A percentile compares a stretch with the other conserved stretches of the same genome.
Conservation (phyloP, 2,329 filamentous ascomycete genomes). For the Chaetomiaceae sp. region DNA sequence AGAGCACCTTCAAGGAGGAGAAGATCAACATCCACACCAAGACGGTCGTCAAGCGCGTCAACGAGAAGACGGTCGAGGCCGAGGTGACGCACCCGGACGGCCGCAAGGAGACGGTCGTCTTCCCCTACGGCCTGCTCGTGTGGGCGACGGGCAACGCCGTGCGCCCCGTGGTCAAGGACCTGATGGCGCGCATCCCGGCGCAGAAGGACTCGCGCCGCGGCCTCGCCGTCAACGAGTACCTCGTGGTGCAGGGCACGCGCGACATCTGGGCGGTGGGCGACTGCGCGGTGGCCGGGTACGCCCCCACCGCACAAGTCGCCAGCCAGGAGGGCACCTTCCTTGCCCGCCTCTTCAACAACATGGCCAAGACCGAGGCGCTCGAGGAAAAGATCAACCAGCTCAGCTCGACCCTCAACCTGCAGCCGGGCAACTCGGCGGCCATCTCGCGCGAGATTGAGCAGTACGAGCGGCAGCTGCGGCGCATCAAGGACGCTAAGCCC, state of each 20-base stretch:
- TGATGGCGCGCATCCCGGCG: conserved; percentile 86
- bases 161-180: conserved; percentile 81
- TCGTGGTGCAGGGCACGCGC: conserved; percentile 93
- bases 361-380: conserved; percentile 87
- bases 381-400: conserved; percentile 71
- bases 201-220: conserved; percentile 94
- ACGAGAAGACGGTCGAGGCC: conserved; percentile 86
- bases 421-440: conserved; percentile 63
- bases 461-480: conserved; percentile 78
- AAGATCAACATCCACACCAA: conserved; percentile 96
- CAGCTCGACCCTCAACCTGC: conserved; percentile 55
- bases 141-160: conserved; percentile 98
- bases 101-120: conserved; percentile 71
- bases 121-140: conserved; percentile 92
- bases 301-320: conserved; percentile 94
- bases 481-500: conserved; percentile 91
- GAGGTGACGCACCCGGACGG: conserved; percentile 78
- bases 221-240: conserved; percentile 95
- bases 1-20: conserved; percentile 98
- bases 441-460: conserved; percentile 71
- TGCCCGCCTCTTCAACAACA: conserved; percentile 94
- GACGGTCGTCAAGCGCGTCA: conserved; percentile 98
- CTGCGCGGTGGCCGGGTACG: conserved; percentile 95
- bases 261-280: conserved; percentile 98
- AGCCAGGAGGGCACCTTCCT: conserved; percentile 94